Evolutionary conservation across 2,329 filamentous ascomycete species (phyloP).

Genomic region (Lasiodiplodia hormozganensis): DNA sequence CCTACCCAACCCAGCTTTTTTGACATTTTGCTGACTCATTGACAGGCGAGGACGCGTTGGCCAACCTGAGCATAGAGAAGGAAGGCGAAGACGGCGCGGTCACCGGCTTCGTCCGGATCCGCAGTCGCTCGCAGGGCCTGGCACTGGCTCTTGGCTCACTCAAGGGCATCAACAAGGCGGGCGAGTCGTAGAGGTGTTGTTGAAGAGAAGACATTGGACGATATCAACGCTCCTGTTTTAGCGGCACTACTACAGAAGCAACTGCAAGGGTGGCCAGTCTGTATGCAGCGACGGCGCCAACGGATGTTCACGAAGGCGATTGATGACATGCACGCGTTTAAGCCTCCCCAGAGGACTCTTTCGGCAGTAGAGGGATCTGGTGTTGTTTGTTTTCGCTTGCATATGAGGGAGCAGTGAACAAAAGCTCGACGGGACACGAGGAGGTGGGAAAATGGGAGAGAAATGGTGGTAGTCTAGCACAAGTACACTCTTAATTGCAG

Average conservation of each 20-base stretch:
- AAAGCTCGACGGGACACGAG: conserved; percentile 13
- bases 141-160: conserved; percentile 91
- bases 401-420: conserved; percentile 15
- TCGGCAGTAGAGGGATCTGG: conserved; percentile 24
- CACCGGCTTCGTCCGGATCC: conserved; percentile 96
- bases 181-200: conserved; percentile 19
- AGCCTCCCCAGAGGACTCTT: conserved; percentile 14
- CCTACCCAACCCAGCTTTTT: not conserved
- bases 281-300: conserved; percentile 14
- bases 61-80: conserved; percentile 97
- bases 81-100: conserved; percentile 94
- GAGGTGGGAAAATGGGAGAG: conserved; percentile 10
- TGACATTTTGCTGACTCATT: conserved; percentile 1
- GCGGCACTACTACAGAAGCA: conserved; percentile 28
- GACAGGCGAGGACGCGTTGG: conserved; percentile 93
- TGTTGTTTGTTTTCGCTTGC: conserved; percentile 23
- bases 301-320: conserved; percentile 23
- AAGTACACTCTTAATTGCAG: conserved; percentile 24
- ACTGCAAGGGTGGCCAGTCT: not conserved
- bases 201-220: not conserved
- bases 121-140: conserved; percentile 93
- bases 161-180: conserved; percentile 78
- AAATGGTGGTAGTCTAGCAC: conserved; percentile 7
- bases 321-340: conserved; percentile 27
- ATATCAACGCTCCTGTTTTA: conserved; percentile 30